Percentiles rank a stretch among this genome's conserved stretches.
Evolutionary conservation across 1,139 yeast genomes (phyloP).

Genomic region (Scheffersomyces stambukii): DNA sequence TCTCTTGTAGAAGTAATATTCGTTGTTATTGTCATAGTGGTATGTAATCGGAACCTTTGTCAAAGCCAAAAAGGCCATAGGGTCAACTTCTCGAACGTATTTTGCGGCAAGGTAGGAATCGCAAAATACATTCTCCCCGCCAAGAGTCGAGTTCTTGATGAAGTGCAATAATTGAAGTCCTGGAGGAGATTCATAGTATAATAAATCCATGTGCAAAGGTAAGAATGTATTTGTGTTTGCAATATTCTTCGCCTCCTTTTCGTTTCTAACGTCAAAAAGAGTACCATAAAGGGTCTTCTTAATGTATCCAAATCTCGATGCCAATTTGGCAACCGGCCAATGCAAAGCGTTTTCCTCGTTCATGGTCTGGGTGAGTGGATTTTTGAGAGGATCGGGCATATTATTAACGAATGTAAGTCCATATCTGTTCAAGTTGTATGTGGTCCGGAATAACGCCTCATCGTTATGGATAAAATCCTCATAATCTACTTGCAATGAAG

Average conservation of each 20-base stretch:
- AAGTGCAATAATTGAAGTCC: constrained; percentile 73
- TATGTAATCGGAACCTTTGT: constrained; percentile 63
- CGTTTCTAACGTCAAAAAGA: constrained; percentile 64
- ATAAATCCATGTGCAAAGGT: constrained; percentile 77
- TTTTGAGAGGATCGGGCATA: constrained; percentile 42
- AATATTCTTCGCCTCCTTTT: constrained; percentile 60
- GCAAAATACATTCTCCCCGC: constrained; percentile 73
- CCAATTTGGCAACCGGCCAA: constrained; percentile 49
- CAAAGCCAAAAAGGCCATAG: constrained; percentile 62
- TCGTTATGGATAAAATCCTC: constrained; percentile 40
- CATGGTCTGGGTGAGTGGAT: constrained; percentile 18
- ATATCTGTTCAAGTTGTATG: constrained; percentile 48
- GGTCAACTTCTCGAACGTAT: constrained; percentile 50
- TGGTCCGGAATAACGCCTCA: constrained; percentile 29
- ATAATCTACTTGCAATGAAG: constrained; percentile 28
- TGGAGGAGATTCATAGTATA: constrained; percentile 81
- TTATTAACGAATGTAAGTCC: constrained; percentile 58
- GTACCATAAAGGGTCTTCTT: constrained; percentile 73
- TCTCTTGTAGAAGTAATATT: constrained; percentile 60
- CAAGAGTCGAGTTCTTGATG: constrained; percentile 57
- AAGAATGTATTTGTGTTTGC: constrained; percentile 67
- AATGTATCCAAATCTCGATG: constrained; percentile 63
- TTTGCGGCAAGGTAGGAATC: constrained; percentile 71
- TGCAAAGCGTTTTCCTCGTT: constrained; percentile 24
- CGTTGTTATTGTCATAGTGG: constrained; percentile 63